Evolutionary conservation across 257 asterid genomes (phyloP), one percentile per base, ranked within the genome.

Genomic region (Solanum ossicruentum): DNA sequence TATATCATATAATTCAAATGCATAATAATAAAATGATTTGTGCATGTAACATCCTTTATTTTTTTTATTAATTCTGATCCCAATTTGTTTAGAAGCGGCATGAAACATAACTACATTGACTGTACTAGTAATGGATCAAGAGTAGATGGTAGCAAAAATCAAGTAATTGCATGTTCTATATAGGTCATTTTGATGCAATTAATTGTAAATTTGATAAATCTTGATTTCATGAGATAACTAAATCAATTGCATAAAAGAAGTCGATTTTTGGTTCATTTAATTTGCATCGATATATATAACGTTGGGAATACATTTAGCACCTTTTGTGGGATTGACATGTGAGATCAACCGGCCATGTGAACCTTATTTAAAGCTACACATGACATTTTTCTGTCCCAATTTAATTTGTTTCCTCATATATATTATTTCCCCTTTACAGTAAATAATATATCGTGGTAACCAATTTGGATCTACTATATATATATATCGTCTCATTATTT

Each of bases 321-420:
- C 47, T 73, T 57, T 45, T 12, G 28, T 39, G 85, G 85, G 55
- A 75, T 83, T 61, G 61, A 51, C 88, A 86, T 75, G 84, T 83
- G 86, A 58, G 66, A 83, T 75, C 13, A 67, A 41, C 73, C 73
- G 6, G 73, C 73, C 86, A 86, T 83, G 88, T 83, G 86, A 84
- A 15, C 63, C 47, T 80, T 83, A 16, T 52, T 78, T 77, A 67
- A 83, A 75, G 32, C 28, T 45, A 17, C 75, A 20, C 75, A 79
- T 78, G 61, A 45, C 71, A 21, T 57, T 51, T 49, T 28, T 43
- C 23, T 72, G 32, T 45, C 56, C 10, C 80, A n/a, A n/a, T 10
- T 10, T 47, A 47, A n/a, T 60, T 63, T 26, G 72, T 26, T 26
- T 65, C 10, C 1, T 26, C 7, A 60, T 6, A 55, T 55, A n/a